phyloP scores from a whole-genome alignment of 2,329 filamentous ascomycete species.

The Penicillium hesseltinei region DNA sequence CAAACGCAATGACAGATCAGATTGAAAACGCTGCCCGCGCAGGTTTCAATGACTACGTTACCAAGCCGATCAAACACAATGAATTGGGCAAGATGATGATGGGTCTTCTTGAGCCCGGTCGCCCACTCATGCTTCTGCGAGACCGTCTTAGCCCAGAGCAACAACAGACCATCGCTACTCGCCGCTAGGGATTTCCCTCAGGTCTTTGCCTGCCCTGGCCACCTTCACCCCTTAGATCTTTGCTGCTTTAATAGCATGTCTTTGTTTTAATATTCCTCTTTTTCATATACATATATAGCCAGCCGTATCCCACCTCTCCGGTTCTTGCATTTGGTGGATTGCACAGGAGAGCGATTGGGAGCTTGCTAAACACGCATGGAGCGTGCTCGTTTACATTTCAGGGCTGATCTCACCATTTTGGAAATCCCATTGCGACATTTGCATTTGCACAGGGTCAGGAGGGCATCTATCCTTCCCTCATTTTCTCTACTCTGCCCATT shows the following conservation, averaged over 20 bases:
- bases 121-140: slow-evolving; percentile 44
- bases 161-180: slow-evolving; percentile 14
- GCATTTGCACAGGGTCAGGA: slow-evolving; percentile 10
- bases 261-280: slow-evolving; percentile 4
- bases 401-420: background rate
- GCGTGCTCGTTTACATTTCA: background rate
- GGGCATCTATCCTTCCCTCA: slow-evolving; percentile 12
- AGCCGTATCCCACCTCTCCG: background rate
- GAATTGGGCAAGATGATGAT: slow-evolving; percentile 52
- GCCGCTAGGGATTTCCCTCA: slow-evolving; percentile 12
- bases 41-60: slow-evolving; percentile 52
- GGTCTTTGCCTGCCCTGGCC: background rate
- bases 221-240: background rate
- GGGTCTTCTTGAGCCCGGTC: slow-evolving; percentile 44
- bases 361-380: background rate
- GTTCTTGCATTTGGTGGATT: slow-evolving; percentile 8
- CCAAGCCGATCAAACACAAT: slow-evolving; percentile 51
- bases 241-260: slow-evolving; percentile 1
- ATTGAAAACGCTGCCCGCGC: slow-evolving; percentile 47
- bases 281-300: background rate
- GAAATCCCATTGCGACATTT: slow-evolving; percentile 1
- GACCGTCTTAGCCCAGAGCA: slow-evolving; percentile 35
- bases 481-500: slow-evolving; percentile 3
- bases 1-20: slow-evolving; percentile 52
- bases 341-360: background rate